Evolutionary conservation across 768 basidiomycete genomes (phyloP), one percentile per base, ranked within the genome.

Genomic region (Calocera viscosa): DNA sequence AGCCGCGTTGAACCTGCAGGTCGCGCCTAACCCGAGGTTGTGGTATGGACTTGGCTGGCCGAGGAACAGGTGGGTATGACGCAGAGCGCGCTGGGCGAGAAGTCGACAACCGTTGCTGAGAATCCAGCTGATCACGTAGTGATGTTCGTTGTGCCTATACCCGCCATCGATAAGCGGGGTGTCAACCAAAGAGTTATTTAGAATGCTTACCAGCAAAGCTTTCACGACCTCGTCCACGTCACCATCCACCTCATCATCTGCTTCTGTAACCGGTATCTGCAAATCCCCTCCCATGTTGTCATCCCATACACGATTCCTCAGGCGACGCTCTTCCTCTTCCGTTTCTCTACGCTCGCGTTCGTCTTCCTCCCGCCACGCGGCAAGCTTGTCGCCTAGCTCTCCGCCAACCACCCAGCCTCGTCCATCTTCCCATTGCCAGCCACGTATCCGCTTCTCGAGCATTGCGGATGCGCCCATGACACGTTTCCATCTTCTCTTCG

Each of bases 141-240:
- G 92, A 86, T 49, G 85, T 81, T 60, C 90, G 83, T 26, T 90
- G 87, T 64, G 84, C 86, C 88, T 91, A 73, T n/a, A 8, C 22
- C 24, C 49, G 24, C 10, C 22, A 26, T 49, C 22, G 10, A 26
- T 49, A 14, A 49, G 49, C 49, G 49, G 49, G 24, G 14, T 49
- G 10, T 26, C 24, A 16, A 70, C 64, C 68, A 63, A 67, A 33
- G 40, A 35, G 67, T 60, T 41, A 70, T 63, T 49, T 64, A 69
- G 70, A 66, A 67, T 28, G 70, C 76, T 64, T 72, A 90, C 91
- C 86, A 91, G 92, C 65, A 94, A 80, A n/a, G 82, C 86, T 72
- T 82, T 85, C 39, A 94, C 83, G 72, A 89, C 86, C 24, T 85
- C 84, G 10, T 84, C 80, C 72, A 91, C 89, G 47, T 83, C 80